Base-by-base conservation (phyloP, 768 basidiomycete genomes). In the Auriscalpium microsporum region DNA sequence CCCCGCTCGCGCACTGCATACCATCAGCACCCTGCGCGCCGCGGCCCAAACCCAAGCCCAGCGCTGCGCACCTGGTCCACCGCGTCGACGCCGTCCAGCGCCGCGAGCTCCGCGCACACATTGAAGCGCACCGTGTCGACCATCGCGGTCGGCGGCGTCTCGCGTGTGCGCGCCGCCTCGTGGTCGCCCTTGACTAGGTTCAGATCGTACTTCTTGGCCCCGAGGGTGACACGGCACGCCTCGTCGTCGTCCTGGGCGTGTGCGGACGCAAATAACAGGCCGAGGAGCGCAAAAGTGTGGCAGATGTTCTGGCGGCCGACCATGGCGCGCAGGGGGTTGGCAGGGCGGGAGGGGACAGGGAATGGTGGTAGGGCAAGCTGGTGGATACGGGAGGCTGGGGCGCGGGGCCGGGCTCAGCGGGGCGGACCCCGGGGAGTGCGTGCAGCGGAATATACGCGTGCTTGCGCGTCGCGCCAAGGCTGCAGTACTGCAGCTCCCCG, bases 11-110 rank as follows among this genome's bases (percentile, higher is more conserved):
- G 71, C 90, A 93, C 90, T 93, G 62, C 35, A 21, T 23, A 38
- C 35, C 35, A 33, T 44, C 23, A 47, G 37, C 50, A 35, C 42
- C 53, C 21, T 36, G 17, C 23, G 19, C 14, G 17, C 11, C n/a
- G 23, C 38, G 21, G 44, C 23, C 34, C 45, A 10, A 40, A 28
- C 33, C n/a, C 45, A 45, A 21, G 10, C 42, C 7, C 52, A 48
- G 5, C 2, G 10, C 23, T 36, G 71, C 79, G 60, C 64, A 90
- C 90, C 79, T 90, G 88, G 71, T 93, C 90, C 33, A 67, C 63
- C 3, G 78, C 72, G 33, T 75, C 61, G 17, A 84, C 70, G 36
- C 64, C 75, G 34, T 79, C 76, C 58, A 75, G 64, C 23, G 52
- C 59, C 48, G 73, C 65, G 54, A 92, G 65, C 53, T 85, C 82